Percentiles rank a stretch among this genome's conserved stretches.
Conservation (phyloP, 805 yeast genomes). For the Tetrapisispora taiwanensis region DNA sequence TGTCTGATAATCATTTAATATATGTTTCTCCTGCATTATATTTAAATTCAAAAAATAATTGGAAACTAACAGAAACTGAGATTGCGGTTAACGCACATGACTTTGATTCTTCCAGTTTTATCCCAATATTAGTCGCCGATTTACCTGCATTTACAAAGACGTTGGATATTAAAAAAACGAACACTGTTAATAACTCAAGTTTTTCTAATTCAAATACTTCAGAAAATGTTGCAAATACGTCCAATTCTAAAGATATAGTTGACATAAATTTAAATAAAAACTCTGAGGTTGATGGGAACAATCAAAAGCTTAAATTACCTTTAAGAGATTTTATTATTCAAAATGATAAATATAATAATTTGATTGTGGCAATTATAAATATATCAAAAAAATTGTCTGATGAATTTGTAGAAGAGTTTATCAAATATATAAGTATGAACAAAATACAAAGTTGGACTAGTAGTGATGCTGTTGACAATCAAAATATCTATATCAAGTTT, state of each 20-base stretch:
- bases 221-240: neutral
- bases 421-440: conserved; percentile 5
- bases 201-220: too few relatives aligned
- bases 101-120: conserved; percentile 6
- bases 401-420: conserved; percentile 7
- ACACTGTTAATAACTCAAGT: neutral
- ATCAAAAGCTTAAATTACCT: neutral
- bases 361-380: conserved; percentile 14
- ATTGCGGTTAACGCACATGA: conserved; percentile 5
- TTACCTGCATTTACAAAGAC: neutral
- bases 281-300: too few relatives aligned
- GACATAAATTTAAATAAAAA: too few relatives aligned
- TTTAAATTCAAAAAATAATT: conserved; percentile 10
- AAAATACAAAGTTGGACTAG: neutral
- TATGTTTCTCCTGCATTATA: conserved; percentile 23
- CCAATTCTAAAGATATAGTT: too few relatives aligned
- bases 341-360: conserved; percentile 19
- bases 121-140: conserved; percentile 15
- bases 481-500: conserved; percentile 1
- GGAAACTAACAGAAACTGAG: conserved; percentile 10
- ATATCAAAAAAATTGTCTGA: conserved; percentile 6
- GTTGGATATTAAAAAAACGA: neutral
- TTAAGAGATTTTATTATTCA: conserved; percentile 19
- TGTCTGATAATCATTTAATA: conserved; percentile 9
- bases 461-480: neutral